Base-by-base conservation (phyloP, 1,139 yeast genomes). In the Saccharomyces pastorianus region DNA sequence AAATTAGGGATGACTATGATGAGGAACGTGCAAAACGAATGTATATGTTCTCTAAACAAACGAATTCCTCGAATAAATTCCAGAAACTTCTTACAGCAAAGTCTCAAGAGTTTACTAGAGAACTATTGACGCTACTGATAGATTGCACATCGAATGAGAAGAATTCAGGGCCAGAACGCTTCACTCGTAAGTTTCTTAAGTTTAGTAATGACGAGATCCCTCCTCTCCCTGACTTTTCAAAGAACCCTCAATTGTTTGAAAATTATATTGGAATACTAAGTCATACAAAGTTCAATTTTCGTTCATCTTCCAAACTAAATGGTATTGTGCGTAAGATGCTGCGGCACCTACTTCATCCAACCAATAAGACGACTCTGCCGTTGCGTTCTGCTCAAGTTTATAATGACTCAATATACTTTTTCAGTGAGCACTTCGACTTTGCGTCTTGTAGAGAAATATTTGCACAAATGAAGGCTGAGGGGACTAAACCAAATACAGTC, bases 361-460 rank as follows among this genome's bases (percentile, higher is more conserved):
- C 71, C 38, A 77, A 76, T 56, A 56, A 66, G 2, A 66, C 61
- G 23, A 75, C 79, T 0, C 52, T 63, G 6, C 62, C 62, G 9
- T 58, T 69, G 20, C 64, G 73, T 28, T 73, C 76, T 1, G 61
- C 73, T 0, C 65, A 66, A 14, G 64, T 75, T 0, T 79, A 71
- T 60, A 80, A 81, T 59, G 73, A 73, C 56, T 69, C 76, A 48
- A 72, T 81, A 2, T 73, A 68, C 54, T 77, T 72, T 58, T 75
- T 71, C 55, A 61, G 72, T 17, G 59, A 70, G 26, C 71, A 69
- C 47, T 64, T 67, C 54, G 74, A 76, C 56, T 69, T 76, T 42
- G 74, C 77, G 27, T 63, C 76, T 0, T 76, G 79, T 48, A 66
- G 77, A 48, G 76, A 72, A 54, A 61, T 77, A 13, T 61, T 76